A percentile compares a stretch with the other conserved stretches of the same genome.
Evolutionary conservation across 2,329 filamentous ascomycete species (phyloP).

Genomic region (Aaosphaeria pasadenensis): DNA sequence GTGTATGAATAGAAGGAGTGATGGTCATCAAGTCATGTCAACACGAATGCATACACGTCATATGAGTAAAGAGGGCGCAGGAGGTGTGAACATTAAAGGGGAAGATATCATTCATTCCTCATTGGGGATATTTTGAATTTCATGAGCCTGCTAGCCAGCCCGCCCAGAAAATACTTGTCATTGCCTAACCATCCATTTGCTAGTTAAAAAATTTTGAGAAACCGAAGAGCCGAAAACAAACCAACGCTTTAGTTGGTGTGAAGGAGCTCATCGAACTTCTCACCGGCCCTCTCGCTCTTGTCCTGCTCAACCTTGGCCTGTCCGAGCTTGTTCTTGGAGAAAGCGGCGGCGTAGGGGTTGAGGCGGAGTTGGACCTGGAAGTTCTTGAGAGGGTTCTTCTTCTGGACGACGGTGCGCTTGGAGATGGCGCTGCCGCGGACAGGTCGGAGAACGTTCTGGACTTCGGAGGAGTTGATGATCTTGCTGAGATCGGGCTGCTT

Average conservation of each 20-base stretch:
- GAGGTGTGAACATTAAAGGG: no score
- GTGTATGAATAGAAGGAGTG: neutral
- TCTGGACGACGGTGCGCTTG: conserved; percentile 90
- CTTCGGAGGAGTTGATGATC: conserved; percentile 98
- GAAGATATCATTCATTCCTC: no score
- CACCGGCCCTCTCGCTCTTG: conserved; percentile 58
- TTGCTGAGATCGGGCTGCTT: conserved; percentile 93
- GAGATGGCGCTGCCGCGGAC: conserved; percentile 87
- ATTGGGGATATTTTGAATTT: no score
- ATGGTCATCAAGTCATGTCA: neutral
- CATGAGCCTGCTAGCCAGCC: neutral
- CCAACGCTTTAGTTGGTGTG: conserved; percentile 46
- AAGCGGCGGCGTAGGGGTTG: conserved; percentile 95
- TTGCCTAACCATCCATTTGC: neutral
- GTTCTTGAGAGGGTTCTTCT: conserved; percentile 99
- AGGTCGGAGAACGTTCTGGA: conserved; percentile 90
- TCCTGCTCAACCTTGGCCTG: conserved; percentile 61
- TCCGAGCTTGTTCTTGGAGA: conserved; percentile 81
- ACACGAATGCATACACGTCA: no score
- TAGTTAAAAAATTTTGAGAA: neutral
- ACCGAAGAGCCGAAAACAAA: conserved; percentile 13
- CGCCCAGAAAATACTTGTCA: no score
- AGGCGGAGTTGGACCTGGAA: conserved; percentile 97
- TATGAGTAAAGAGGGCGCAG: no score
- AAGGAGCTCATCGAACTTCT: conserved; percentile 50